A percentile compares a stretch with the other conserved stretches of the same genome.
Conservation (phyloP, 2,329 filamentous ascomycete genomes). For the Diplodia sapinea region DNA sequence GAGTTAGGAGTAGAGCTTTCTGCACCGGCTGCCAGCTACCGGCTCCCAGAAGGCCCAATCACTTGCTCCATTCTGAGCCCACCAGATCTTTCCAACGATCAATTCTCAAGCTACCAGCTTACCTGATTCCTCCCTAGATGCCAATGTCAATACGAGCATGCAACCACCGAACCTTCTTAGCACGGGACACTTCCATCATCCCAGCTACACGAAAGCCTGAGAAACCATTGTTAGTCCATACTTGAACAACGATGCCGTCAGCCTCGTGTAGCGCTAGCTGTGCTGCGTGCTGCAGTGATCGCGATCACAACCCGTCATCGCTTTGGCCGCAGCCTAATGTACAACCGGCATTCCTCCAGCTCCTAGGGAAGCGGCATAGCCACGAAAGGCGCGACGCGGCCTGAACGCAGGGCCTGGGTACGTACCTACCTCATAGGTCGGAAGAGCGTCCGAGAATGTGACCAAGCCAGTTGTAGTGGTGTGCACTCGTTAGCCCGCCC, state of each 20-base stretch:
- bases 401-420: background rate
- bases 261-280: background rate
- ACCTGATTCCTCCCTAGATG: background rate
- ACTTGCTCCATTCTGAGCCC: background rate
- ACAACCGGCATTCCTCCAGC: slow-evolving; percentile 12
- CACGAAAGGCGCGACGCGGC: background rate
- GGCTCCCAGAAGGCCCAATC: background rate
- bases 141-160: background rate
- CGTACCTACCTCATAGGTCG: background rate
- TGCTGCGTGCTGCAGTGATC: background rate
- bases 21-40: background rate
- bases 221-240: background rate
- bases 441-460: background rate
- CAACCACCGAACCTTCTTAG: background rate
- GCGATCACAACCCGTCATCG: background rate
- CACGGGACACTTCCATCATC: background rate
- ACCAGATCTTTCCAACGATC: background rate
- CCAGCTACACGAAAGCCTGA: background rate
- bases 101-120: background rate
- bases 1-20: background rate
- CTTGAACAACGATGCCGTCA: background rate
- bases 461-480: background rate
- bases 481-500: background rate
- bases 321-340: background rate
- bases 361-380: background rate